Base-by-base conservation (phyloP, 805 yeast species). In the Monosporozyma solicola region DNA sequence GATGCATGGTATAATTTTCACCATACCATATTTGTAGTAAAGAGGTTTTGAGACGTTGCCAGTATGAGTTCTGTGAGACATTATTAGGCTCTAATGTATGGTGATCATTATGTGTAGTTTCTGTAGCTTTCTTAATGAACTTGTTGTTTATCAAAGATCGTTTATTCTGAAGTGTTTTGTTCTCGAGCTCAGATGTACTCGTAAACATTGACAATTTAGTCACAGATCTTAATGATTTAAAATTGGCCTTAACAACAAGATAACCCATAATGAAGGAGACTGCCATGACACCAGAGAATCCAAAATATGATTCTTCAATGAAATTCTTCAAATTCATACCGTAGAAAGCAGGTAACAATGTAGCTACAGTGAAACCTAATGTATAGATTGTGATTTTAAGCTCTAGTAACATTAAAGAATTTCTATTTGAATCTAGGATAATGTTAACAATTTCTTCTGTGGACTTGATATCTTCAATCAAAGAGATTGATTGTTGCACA, bases 391-490 rank as follows among this genome's bases (percentile, higher is more conserved):
- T 82, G 15, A 90, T 81, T 61, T 87, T 85, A 57, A 91, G 72
- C 62, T 91, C 96, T 59, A 85, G 82, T 53, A 91, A 76, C 95
- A 91, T 88, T 56, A 91, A 72, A 3, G 95, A 81, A 69, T 91
- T 91, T 72, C 97, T 80, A 63, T 89, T 89, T 2, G 97, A 88
- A 67, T 91, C 97, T 52, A 91, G 69, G 55, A 91, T 90, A 61
- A 91, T 90, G 64, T 90, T 90, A 54, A 88, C 91, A 64, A 91
- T 87, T 62, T 91, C 97, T 64, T 90, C 97, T 0, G 97, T 91
- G 15, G 94, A 87, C 63, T 82, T 83, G 60, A 91, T 88, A 64
- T 91, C 95, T 59, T 83, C 83, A 22, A 87, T 80, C 53, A 90
- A 72, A 3, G 92, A 84, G 46, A 87, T 95, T 0, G 95, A 84